Evolutionary conservation across 352 stramenopile species (phyloP).

Genomic region (Aphanomyces euteiches): DNA sequence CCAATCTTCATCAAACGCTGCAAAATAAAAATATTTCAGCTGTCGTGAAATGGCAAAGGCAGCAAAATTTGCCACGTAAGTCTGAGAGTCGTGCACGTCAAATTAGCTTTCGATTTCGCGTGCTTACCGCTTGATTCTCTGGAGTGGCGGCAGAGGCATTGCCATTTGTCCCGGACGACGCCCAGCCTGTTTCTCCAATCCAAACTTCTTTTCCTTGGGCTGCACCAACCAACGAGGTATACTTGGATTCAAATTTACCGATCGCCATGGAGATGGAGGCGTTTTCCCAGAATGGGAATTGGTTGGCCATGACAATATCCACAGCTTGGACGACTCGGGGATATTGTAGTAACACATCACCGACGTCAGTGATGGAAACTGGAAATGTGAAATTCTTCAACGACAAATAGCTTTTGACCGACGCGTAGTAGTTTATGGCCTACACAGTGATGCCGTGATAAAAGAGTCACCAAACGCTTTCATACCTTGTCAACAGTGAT

Average conservation of each 20-base stretch:
- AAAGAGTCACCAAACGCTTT: background rate
- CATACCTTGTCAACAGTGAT: slow-evolving; percentile 37
- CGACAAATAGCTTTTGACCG: slow-evolving; percentile 42
- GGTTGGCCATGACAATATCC: slow-evolving; percentile 44
- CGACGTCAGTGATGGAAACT: slow-evolving; percentile 65
- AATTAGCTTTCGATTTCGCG: background rate
- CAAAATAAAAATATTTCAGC: slow-evolving; percentile 87
- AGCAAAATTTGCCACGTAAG: slow-evolving; percentile 77
- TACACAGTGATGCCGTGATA: background rate
- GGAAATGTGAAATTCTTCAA: slow-evolving; percentile 37
- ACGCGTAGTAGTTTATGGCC: slow-evolving; percentile 34
- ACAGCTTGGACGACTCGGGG: slow-evolving; percentile 44
- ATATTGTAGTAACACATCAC: slow-evolving; percentile 53
- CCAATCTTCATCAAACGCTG: slow-evolving; percentile 70
- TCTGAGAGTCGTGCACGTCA: slow-evolving; percentile 25
- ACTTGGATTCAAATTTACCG: slow-evolving; percentile 42
- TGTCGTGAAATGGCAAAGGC: slow-evolving; percentile 48
- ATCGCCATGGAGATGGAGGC: slow-evolving; percentile 39
- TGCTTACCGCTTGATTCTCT: slow-evolving; percentile 40
- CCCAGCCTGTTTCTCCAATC: slow-evolving; percentile 70
- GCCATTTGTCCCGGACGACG: slow-evolving; percentile 39
- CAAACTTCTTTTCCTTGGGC: slow-evolving; percentile 44
- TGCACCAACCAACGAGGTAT: slow-evolving; percentile 39
- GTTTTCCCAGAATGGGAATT: slow-evolving; percentile 68
- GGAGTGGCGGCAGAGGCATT: slow-evolving; percentile 44